Evolutionary conservation across 805 yeast species (phyloP).

Genomic region (Metschnikowia similis): DNA sequence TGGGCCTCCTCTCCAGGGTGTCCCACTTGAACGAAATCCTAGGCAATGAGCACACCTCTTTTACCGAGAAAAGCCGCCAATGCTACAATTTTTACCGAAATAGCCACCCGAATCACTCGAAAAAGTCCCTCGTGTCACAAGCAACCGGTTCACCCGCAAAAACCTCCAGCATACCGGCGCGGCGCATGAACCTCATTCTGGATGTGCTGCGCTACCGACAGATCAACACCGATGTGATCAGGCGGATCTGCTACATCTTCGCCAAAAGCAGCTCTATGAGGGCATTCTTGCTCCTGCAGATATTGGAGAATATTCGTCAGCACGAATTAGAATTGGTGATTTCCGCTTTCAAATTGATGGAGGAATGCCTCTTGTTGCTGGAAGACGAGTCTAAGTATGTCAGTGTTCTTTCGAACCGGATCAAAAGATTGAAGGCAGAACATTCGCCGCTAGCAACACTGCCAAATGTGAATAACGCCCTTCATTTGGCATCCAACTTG

Average conservation of each 20-base stretch:
- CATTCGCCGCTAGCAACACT: neutral
- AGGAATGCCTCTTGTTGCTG: neutral
- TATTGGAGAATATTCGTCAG: neutral
- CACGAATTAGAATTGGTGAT: neutral
- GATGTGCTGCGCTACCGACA: slow-evolving; percentile 1
- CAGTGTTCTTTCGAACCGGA: neutral
- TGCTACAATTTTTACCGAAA: neutral
- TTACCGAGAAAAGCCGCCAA: slow-evolving; percentile 1
- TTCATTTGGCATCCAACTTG: neutral
- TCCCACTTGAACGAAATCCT: slow-evolving; percentile 2
- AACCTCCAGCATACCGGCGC: neutral
- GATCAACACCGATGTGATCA: neutral
- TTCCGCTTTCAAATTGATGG: neutral
- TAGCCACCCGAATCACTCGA: neutral
- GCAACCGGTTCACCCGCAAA: too few species aligned
- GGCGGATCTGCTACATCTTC: neutral
- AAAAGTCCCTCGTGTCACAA: too few species aligned
- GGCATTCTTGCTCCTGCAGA: slow-evolving; percentile 2
- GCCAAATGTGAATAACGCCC: neutral
- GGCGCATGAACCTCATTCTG: neutral
- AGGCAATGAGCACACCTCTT: neutral
- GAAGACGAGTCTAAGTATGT: neutral
- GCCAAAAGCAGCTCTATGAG: neutral
- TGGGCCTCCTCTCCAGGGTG: neutral
- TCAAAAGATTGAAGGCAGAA: neutral